Base-by-base conservation (phyloP, 306 rosid genomes). In the Elaeagnus macrophylla region DNA sequence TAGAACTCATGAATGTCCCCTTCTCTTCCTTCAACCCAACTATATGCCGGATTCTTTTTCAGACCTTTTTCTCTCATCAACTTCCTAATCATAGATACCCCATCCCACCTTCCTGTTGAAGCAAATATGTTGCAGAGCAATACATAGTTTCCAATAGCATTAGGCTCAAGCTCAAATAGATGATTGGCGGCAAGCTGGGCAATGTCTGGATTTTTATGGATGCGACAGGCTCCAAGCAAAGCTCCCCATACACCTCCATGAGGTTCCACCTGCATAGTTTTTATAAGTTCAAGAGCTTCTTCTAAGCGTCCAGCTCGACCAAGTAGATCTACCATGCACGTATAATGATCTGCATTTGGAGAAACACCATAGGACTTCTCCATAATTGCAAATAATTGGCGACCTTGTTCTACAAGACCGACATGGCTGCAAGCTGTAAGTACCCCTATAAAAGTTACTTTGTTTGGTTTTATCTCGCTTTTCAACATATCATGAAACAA, bases 171-270 rank as follows among this genome's bases (percentile, higher is more conserved):
- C 62, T 77, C 75, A 66, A 81, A 83, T 47, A 89, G 77, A 75
- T 70, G 83, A 32, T 47, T 59, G 8, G 88, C 86, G 62, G 89
- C 89, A 69, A 79, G 57, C 61, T 70, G 74, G 37, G 95, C 97
- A 52, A 85, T 69, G 50, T 65, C 85, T 4, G 83, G 81, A 48
- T 81, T 89, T 54, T 69, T 57, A 66, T 85, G 85, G 42, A 76
- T 41, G 56, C 77, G 71, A 51, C 95, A 89, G 7, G 97, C 95
- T 61, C 94, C 95, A 48, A 85, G 97, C 64, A 89, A 75, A 4
- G 97, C 95, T 60, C 97, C 97, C 97, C 95, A 89, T 52, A 85
- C 94, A 39, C 72, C 82, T 52, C 68, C 94, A 51, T 73, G 47
- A 53, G 94, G 74, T n/a, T 69, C 62, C 72, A 83, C 61, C 20